Conservation (phyloP, 2,329 filamentous ascomycete species). For the Talaromyces verruculosus region DNA sequence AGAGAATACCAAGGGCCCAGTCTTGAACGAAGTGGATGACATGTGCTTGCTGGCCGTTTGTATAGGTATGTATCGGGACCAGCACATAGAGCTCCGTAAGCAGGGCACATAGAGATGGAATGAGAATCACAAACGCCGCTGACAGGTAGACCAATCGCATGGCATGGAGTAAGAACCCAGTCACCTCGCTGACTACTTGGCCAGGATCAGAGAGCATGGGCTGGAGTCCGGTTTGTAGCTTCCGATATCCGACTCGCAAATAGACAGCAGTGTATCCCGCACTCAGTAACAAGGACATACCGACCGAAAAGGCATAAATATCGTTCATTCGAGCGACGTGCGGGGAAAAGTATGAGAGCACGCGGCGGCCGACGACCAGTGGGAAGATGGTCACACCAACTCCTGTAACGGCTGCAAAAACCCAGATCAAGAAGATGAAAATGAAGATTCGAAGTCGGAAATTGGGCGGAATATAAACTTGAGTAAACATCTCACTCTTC, state of each 20-base stretch:
- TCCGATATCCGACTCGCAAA: slow-evolving; percentile 29
- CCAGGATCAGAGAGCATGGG: slow-evolving; percentile 34
- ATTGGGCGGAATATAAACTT: slow-evolving; percentile 79
- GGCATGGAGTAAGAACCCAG: slow-evolving; percentile 32
- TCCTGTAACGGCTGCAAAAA: slow-evolving; percentile 86
- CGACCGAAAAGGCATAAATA: slow-evolving; percentile 92
- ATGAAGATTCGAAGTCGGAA: slow-evolving; percentile 77
- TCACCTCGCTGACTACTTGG: slow-evolving; percentile 29
- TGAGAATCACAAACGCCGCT: slow-evolving; percentile 69
- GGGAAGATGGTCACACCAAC: slow-evolving; percentile 83
- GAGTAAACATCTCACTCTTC: slow-evolving; percentile 62
- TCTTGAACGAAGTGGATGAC: slow-evolving; percentile 81
- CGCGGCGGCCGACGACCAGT: slow-evolving; percentile 75
- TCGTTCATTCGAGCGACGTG: slow-evolving; percentile 78
- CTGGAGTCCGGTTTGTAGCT: slow-evolving; percentile 28
- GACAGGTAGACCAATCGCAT: slow-evolving; percentile 72
- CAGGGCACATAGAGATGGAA: slow-evolving; percentile 76
- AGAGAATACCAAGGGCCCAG: slow-evolving; percentile 90
- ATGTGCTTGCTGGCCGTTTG: slow-evolving; percentile 43
- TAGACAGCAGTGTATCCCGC: slow-evolving; percentile 63
- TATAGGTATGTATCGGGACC: slow-evolving; percentile 80
- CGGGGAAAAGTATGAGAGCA: slow-evolving; percentile 74
- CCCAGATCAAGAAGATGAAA: slow-evolving; percentile 89
- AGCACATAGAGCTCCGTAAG: slow-evolving; percentile 86
- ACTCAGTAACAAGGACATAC: slow-evolving; percentile 76